These are phyloP conservation scores for Dothistroma pini DNA, from an alignment of 2,329 filamentous ascomycete genomes.

Conservation along the genomic window DNA sequence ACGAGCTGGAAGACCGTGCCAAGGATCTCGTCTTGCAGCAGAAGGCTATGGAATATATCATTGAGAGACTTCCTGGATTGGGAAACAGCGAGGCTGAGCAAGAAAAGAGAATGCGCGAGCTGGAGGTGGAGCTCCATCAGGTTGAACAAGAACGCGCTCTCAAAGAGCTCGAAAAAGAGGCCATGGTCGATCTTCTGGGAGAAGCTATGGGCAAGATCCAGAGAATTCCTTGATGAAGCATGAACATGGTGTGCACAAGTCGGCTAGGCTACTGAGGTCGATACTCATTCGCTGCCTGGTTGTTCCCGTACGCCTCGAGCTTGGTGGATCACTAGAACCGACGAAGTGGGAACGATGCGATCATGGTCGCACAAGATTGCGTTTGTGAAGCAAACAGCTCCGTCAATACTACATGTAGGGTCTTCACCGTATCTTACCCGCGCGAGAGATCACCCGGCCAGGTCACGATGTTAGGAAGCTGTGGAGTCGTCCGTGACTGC, in stretches of 20 bases:
- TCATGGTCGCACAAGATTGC: neutral
- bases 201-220: constrained; percentile 43
- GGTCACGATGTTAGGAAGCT: neutral
- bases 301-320: neutral
- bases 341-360: neutral
- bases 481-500: neutral
- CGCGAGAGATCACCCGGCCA: neutral
- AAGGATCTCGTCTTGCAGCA: constrained; percentile 74
- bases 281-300: neutral
- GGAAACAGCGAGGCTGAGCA: constrained; percentile 77
- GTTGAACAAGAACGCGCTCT: constrained; percentile 40
- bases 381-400: constrained; percentile 8
- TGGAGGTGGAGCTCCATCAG: constrained; percentile 43
- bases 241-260: neutral
- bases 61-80: constrained; percentile 70
- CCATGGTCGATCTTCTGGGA: constrained; percentile 45
- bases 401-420: neutral
- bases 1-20: constrained; percentile 68
- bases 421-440: neutral
- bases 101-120: constrained; percentile 53
- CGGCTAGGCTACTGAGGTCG: neutral
- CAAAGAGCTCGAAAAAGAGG: constrained; percentile 43
- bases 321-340: neutral
- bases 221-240: constrained; percentile 28
- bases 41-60: constrained; percentile 76